Evolutionary conservation across 2,329 filamentous ascomycete species (phyloP), one percentile per base, ranked within the genome.

Genomic region (Parafenestella ontariensis): DNA sequence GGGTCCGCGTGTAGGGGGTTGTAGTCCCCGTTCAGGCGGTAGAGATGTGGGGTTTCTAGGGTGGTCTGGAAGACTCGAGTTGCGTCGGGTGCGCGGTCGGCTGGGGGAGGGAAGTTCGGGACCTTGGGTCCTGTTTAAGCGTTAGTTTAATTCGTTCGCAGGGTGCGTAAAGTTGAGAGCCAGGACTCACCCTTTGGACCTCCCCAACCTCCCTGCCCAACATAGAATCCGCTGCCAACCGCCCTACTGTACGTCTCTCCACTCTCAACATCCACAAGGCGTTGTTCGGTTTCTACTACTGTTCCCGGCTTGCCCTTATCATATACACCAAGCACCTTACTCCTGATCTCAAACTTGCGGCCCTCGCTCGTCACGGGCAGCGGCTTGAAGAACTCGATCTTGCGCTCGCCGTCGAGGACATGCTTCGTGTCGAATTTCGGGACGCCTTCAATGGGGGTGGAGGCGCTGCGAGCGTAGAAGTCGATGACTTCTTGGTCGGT

Each of bases 1-100:
- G 92, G 92, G 17, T 90, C 90, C 6, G 91, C 92, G 74, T 96
- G 92, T 31, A 96, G 87, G 24, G 92, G 93, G 80, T 96, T 96
- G 79, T 96, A 96, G 79, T 96, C 93, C 62, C 92, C 92, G 68
- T 96, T 96, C 46, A 96, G 84, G 59, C 91, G 85, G 59, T 72
- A 69, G 33, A 70, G 61, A 44, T 75, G 84, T 8, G 91, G 86
- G 4, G 90, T 90, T 79, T 93, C 87, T 48, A 80, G 71, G 23
- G 81, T 89, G 4, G 89, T 92, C 76, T 92, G 88, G 67, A 89
- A 84, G 67, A 85, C 84, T 63, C 90, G 85, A 5, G 87, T 83
- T 39, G 81, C 85, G 76, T 96, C 91, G 15, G 92, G 89, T 46
- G 81, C 79, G 77, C 87, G 86, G 59, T 83, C 88, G 72, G 88